phyloP scores from a whole-genome alignment of 2,329 filamentous ascomycete species.

The Amylocarpus encephaloides region DNA sequence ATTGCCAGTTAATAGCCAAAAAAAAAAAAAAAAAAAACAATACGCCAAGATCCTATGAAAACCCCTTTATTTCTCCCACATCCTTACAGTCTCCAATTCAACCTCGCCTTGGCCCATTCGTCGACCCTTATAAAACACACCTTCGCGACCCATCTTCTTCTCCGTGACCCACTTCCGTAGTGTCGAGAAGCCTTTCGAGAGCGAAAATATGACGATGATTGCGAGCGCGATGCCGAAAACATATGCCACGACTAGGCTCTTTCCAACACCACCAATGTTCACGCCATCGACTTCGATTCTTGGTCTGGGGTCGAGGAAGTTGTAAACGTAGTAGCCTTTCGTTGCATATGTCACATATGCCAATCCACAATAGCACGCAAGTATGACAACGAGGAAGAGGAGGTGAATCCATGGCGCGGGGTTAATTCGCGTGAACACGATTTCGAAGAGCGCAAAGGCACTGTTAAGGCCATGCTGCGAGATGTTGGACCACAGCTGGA shows the following conservation, averaged over 20 bases:
- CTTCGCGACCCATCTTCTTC: constrained; percentile 35
- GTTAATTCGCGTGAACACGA: constrained; percentile 59
- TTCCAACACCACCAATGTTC: constrained; percentile 14
- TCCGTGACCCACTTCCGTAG: constrained; percentile 34
- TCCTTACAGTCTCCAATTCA: constrained; percentile 21
- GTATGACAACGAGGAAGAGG: constrained; percentile 60
- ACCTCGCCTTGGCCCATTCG: constrained; percentile 19
- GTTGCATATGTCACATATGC: constrained; percentile 68
- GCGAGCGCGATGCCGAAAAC: constrained; percentile 26
- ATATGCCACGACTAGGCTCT: constrained; percentile 20
- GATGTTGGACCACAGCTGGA: constrained; percentile 57
- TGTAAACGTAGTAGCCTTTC: constrained; percentile 69
- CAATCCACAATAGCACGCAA: constrained; percentile 65
- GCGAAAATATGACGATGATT: constrained; percentile 23
- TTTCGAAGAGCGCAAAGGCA: constrained; percentile 68
- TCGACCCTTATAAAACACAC: constrained; percentile 32
- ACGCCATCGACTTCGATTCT: constrained; percentile 7
- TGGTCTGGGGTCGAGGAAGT: constrained; percentile 59
- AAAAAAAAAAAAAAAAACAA: too few relatives aligned
- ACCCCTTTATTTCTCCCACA: constrained; percentile 21
- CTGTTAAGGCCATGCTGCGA: constrained; percentile 72
- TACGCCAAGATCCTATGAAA: constrained; percentile 16
- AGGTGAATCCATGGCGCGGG: constrained; percentile 60
- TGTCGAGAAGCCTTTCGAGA: constrained; percentile 13
- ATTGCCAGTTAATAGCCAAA: too few relatives aligned